A percentile compares a stretch with the other conserved stretches of the same genome.
Evolutionary conservation across 2,329 filamentous ascomycete species (phyloP).

Genomic region (Ophiostoma populinum): DNA sequence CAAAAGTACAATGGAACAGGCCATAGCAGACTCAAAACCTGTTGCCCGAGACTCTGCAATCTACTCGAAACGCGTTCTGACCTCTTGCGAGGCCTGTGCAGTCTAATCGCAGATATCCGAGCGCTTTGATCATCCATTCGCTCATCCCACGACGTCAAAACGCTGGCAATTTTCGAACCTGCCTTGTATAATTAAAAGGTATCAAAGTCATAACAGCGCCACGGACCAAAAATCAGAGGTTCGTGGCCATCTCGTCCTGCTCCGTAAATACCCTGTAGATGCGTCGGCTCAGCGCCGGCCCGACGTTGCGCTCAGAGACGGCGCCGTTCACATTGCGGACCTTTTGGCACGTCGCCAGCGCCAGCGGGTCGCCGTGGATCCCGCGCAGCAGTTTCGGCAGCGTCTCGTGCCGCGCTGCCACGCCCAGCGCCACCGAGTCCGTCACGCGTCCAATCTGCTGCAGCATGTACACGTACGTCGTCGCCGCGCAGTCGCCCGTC

Average conservation of each 20-base stretch:
- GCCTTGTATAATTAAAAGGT: no score
- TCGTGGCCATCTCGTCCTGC: constrained; percentile 34
- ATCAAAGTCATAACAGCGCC: no score
- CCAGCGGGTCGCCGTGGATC: constrained; percentile 34
- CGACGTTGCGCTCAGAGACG: constrained; percentile 35
- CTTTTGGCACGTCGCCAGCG: constrained; percentile 44
- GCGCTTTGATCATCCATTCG: no score
- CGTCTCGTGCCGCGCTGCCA: constrained; percentile 41
- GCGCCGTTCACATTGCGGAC: constrained; percentile 39
- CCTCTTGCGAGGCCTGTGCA: no score
- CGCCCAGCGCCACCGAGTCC: constrained; percentile 52
- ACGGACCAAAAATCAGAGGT: no score
- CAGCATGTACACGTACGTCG: constrained; percentile 60
- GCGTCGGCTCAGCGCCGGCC: constrained; percentile 39
- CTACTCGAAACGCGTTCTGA: no score
- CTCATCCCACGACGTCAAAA: no score
- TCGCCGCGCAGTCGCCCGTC: constrained; percentile 43
- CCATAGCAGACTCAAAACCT: no score
- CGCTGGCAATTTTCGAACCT: no score
- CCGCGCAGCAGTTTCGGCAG: constrained; percentile 40
- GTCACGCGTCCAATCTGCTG: constrained; percentile 60
- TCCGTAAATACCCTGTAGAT: constrained; percentile 43
- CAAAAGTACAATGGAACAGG: no score
- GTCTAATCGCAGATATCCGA: no score
- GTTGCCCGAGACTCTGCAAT: no score